A percentile compares a stretch with the other conserved stretches of the same genome.
Evolutionary conservation across 129 eudicot species (phyloP).

Genomic region (Centrapalus pauciflorus): DNA sequence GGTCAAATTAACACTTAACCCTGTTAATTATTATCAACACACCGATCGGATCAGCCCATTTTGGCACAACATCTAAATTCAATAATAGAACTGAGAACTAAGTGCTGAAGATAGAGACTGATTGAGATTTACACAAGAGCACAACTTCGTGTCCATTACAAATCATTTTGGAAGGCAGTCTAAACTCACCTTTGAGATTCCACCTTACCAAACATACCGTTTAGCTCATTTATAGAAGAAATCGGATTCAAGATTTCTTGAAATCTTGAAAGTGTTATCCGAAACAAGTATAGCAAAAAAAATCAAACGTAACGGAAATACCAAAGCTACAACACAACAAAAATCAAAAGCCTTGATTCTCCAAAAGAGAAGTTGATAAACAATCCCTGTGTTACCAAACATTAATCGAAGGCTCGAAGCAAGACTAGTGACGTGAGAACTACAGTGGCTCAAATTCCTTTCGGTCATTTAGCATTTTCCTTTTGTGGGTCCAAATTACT

Average conservation of each 20-base stretch:
- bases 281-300: neutral
- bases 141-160: neutral
- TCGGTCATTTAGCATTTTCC: neutral
- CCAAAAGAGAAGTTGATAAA: neutral
- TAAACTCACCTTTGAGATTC: too few relatives aligned
- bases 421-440: neutral
- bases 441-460: neutral
- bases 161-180: too few relatives aligned
- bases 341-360: neutral
- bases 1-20: too few relatives aligned
- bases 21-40: too few relatives aligned
- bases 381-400: neutral
- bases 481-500: neutral
- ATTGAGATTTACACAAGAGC: neutral
- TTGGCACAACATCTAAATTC: too few relatives aligned
- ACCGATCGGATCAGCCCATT: too few relatives aligned
- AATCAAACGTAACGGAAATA: neutral
- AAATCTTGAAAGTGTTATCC: neutral
- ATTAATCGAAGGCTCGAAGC: neutral
- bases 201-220: too few relatives aligned
- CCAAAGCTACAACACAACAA: neutral
- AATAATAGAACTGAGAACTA: neutral
- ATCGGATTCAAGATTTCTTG: slow-evolving; percentile 1
- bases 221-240: neutral
- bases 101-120: neutral